Evolutionary conservation across 805 yeast species (phyloP).

Genomic region (Ogataea pilisensis): DNA sequence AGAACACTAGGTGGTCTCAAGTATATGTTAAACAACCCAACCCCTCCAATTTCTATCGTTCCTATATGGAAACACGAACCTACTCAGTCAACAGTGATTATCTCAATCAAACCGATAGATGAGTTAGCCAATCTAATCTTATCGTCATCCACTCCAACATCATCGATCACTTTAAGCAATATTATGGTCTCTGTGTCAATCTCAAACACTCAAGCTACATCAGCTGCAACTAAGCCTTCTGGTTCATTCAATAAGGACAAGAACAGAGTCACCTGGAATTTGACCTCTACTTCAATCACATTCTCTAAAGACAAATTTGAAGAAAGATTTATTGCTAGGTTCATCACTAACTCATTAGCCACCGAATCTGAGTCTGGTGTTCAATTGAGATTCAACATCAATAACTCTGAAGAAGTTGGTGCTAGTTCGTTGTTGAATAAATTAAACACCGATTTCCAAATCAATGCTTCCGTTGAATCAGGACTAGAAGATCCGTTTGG

Average conservation of each 20-base stretch:
- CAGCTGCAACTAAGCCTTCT: slow-evolving; percentile 86
- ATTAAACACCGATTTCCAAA: slow-evolving; percentile 32
- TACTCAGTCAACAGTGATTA: slow-evolving; percentile 79
- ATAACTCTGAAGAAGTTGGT: slow-evolving; percentile 8
- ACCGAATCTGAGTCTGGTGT: slow-evolving; percentile 74
- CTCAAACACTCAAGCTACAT: slow-evolving; percentile 55
- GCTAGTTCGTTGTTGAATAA: neutral
- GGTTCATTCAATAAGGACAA: slow-evolving; percentile 88
- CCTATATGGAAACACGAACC: slow-evolving; percentile 91
- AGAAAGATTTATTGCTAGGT: slow-evolving; percentile 79
- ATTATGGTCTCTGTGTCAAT: slow-evolving; percentile 59
- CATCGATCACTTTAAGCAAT: slow-evolving; percentile 47
- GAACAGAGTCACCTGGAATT: slow-evolving; percentile 84
- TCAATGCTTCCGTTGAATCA: slow-evolving; percentile 27
- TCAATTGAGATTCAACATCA: slow-evolving; percentile 57
- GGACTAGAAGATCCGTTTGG: slow-evolving; percentile 32
- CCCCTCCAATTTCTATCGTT: slow-evolving; percentile 64
- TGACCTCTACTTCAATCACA: slow-evolving; percentile 35
- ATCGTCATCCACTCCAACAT: slow-evolving; percentile 31
- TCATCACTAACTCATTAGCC: slow-evolving; percentile 69
- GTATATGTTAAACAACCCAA: slow-evolving; percentile 52
- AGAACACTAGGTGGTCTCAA: slow-evolving; percentile 79
- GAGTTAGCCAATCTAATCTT: slow-evolving; percentile 34
- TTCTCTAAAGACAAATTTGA: slow-evolving; percentile 38
- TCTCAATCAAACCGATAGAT: slow-evolving; percentile 59